phyloP scores from a whole-genome alignment of 139 green algal species.

The Asterochloris sp. region DNA sequence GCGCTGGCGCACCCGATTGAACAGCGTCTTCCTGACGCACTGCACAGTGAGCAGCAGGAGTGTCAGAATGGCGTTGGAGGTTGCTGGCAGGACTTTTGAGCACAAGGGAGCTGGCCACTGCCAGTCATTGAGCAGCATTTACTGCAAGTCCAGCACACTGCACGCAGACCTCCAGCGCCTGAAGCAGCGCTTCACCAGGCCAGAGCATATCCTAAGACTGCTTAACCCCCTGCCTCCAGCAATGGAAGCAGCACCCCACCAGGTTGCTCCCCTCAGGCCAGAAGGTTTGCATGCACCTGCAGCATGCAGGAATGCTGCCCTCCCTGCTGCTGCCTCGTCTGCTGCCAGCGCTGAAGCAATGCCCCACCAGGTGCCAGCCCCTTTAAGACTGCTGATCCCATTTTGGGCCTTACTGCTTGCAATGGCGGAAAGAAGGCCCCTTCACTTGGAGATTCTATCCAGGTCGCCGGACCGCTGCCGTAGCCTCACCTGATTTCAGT shows the following conservation, averaged over 20 bases:
- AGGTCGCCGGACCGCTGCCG: no score
- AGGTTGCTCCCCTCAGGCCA: not conserved
- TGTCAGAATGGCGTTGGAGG: not conserved
- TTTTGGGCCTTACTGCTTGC: no score
- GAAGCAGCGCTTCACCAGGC: not conserved
- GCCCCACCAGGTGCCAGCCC: no score
- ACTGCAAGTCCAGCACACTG: not conserved
- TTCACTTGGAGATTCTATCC: no score
- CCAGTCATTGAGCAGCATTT: not conserved
- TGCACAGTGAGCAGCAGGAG: slow-evolving; percentile 19
- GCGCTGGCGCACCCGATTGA: slow-evolving; percentile 42
- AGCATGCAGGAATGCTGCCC: no score
- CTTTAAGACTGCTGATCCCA: no score
- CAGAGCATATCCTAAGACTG: not conserved
- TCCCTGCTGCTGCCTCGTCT: no score
- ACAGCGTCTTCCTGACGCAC: slow-evolving; percentile 59
- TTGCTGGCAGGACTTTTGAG: not conserved
- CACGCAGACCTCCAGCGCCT: not conserved
- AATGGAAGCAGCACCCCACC: not conserved
- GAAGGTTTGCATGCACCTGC: no score
- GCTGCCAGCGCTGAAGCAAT: no score
- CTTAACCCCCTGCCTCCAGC: no score
- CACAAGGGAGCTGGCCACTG: not conserved
- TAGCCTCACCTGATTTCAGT: no score
- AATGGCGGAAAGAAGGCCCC: no score